Base-by-base conservation (phyloP, 805 yeast species). In the Monosporozyma solicola region DNA sequence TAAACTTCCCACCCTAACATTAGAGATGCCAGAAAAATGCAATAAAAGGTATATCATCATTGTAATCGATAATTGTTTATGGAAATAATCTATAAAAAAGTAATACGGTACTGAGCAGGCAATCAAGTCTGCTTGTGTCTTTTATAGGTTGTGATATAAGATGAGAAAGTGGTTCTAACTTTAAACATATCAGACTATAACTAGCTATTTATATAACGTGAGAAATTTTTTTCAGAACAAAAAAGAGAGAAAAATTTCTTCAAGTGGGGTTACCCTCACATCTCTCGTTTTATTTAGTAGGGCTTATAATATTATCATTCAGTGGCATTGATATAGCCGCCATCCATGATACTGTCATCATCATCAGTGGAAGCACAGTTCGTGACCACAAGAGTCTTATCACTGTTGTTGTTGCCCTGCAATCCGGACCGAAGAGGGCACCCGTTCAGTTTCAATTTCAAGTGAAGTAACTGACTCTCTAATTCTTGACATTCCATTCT, bases 11-110 rank as follows among this genome's bases (percentile, higher is more conserved):
- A 82, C 80, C 74, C 90, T 85, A 84, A 83, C 87, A 84, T 84
- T 85, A 85, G 90, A 85, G 91, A 85, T 85, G 91, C 91, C 91
- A 85, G 91, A 85, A 84, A 82, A 82, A 83, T 78, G 54, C 43
- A 54, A 55, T 41, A 32, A 33, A 49, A 35, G 54, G 35, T 43
- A 52, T 48, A 35, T 57, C 60, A 57, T 57, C 60, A 57, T 55
- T 20, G 44, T 43, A 49, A 43, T 27, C n/a, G 32, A 47, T 39
- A 39, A 39, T 6, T 16, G 16, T 9, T 39, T 39, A 13, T 8
- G 43, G 49, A 27, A 46, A 32, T 46, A 46, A 31, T 46, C 22
- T 33, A 33, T 16, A 15, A 15, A 35, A 3, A 20, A 20, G 20
- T 20, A 20, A 35, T 6, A 13, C 16, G 6, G 13, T 13, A 5